These are phyloP conservation scores for Colletotrichum theobromicola DNA, from an alignment of 2,329 filamentous ascomycete genomes.

Conservation along the genomic window DNA sequence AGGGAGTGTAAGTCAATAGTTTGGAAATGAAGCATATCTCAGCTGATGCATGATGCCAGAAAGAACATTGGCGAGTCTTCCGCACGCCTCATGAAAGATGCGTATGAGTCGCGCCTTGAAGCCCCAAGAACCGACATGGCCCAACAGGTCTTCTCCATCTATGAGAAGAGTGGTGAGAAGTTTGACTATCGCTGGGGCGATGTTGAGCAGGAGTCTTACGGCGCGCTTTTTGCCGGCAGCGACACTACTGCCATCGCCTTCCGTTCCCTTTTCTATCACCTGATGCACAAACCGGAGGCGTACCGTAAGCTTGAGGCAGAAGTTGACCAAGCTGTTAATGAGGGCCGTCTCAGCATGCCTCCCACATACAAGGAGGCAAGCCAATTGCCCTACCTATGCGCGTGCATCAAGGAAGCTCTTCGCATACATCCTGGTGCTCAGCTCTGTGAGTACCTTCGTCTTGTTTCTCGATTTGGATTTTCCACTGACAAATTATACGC, in stretches of 20 bases:
- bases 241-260: constrained; percentile 41
- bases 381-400: constrained; percentile 40
- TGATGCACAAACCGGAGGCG: constrained; percentile 35
- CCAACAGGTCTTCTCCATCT: not conserved
- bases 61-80: not conserved
- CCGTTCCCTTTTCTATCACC: constrained; percentile 40
- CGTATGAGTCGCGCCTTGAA: not conserved
- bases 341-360: not conserved
- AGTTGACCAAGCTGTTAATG: constrained; percentile 23
- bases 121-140: not conserved
- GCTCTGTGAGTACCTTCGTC: not conserved
- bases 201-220: not conserved
- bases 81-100: not conserved
- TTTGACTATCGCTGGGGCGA: not conserved
- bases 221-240: constrained; percentile 36
- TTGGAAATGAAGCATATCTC: not conserved
- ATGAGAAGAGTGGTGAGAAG: not conserved
- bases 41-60: not conserved
- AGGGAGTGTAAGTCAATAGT: not conserved
- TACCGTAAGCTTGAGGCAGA: constrained; percentile 35
- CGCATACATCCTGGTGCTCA: constrained; percentile 47
- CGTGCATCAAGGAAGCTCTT: constrained; percentile 53
- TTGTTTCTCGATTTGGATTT: not conserved
- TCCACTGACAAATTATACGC: not conserved
- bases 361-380: constrained; percentile 22